phyloP scores from a whole-genome alignment of 148 eudicot genomes.

The Polygonum aviculare region DNA sequence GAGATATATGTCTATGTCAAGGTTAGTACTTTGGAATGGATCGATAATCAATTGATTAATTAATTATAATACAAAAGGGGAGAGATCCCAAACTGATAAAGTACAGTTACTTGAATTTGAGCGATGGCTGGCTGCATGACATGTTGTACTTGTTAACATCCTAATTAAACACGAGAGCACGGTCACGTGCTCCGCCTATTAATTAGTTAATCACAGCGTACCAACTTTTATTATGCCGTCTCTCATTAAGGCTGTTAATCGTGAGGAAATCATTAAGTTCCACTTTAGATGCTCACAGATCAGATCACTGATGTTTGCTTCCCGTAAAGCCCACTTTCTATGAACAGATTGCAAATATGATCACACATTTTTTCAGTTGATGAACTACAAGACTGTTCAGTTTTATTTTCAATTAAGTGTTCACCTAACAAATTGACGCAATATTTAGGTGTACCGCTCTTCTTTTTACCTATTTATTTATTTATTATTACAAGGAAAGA shows the following conservation, averaged over 20 bases:
- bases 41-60: not conserved
- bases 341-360: not conserved
- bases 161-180: not conserved
- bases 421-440: too few species aligned
- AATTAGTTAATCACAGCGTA: not conserved
- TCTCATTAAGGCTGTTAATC: not conserved
- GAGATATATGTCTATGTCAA: too few species aligned
- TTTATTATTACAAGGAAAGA: too few species aligned
- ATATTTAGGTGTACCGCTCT: too few species aligned
- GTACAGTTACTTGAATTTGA: not conserved
- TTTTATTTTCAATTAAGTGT: too few species aligned
- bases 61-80: not conserved
- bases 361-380: not conserved
- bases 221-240: not conserved
- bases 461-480: too few species aligned
- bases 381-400: too few species aligned
- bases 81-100: not conserved
- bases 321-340: slow-evolving; percentile 1
- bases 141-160: not conserved
- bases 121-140: not conserved
- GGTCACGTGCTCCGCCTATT: not conserved
- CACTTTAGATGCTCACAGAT: not conserved
- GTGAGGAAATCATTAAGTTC: not conserved
- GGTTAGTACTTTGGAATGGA: not conserved
- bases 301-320: not conserved